Evolutionary conservation across 495 filamentous ascomycete genomes (phyloP), one percentile per base, ranked within the genome.

Genomic region (Penicillium cosmopolitanum): DNA sequence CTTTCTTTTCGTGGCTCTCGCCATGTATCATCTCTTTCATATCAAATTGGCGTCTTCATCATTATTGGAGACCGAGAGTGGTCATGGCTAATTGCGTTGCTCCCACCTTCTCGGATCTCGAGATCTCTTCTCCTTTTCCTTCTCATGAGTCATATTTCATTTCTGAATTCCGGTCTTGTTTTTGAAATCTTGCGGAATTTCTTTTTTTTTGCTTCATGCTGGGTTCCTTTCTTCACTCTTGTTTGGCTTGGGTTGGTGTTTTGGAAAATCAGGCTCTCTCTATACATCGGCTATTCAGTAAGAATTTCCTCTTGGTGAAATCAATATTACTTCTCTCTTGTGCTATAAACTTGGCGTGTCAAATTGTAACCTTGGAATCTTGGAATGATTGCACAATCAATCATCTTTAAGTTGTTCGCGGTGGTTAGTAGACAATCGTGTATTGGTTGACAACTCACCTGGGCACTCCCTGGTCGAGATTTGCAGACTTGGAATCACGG

Each of bases 31-130:
- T 60, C 33, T 50, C 40, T 50, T 57, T 51, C 63, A 58, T 61
- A 50, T 63, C 34, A 51, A 51, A 46, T 60, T 51, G 63, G 66
- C 63, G 63, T 68, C 63, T 43, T 61, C 33, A 57, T 50, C 28
- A 62, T 63, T 34, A 52, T 43, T 57, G 55, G 58, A 59, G 52
- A 63, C 19, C 40, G 46, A 62, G 35, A 44, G 10, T 64, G 46
- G 38, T 33, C 11, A 51, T 51, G 56, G 51, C 53, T 60, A 57
- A 53, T 53, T 52, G 21, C 44, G 28, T 55, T 46, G 25, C 42
- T 57, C n/a, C 44, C 35, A 36, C 50, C 25, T 59, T 15, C 48
- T 48, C 19, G 48, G 18, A 23, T 50, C 19, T 46, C 10, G 46
- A 48, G 46, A 23, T 23, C 3, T 44, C 35, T 46, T 44, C 48